Evolutionary conservation across 371 early-diverging fungal genomes (phyloP).

Genomic region (Rhizopus sp.): DNA sequence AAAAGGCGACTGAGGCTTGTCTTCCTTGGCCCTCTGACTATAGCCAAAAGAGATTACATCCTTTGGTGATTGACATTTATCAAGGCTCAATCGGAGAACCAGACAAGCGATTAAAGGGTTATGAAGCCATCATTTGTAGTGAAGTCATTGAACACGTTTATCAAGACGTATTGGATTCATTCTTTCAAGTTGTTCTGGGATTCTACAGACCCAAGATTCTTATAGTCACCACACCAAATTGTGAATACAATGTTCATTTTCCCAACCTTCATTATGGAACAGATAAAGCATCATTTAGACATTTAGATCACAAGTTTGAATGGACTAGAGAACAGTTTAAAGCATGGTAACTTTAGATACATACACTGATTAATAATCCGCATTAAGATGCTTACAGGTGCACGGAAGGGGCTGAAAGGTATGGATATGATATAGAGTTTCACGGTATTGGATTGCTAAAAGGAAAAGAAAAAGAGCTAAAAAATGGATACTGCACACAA

Average conservation of each 20-base stretch:
- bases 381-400: constrained; percentile 39
- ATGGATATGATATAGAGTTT: constrained; percentile 66
- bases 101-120: constrained; percentile 44
- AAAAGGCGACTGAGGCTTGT: constrained; percentile 50
- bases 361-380: constrained; percentile 5
- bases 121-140: constrained; percentile 65
- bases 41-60: constrained; percentile 43
- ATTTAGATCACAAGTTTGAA: constrained; percentile 92
- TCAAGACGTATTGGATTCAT: constrained; percentile 50
- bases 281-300: constrained; percentile 63
- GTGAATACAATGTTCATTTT: constrained; percentile 88
- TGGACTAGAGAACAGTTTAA: constrained; percentile 88
- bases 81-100: constrained; percentile 58
- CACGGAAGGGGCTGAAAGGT: constrained; percentile 49
- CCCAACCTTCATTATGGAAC: constrained; percentile 76
- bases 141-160: constrained; percentile 85
- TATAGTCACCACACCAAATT: constrained; percentile 81
- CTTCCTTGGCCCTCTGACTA: constrained; percentile 57
- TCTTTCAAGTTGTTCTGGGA: constrained; percentile 66
- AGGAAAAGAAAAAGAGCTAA: constrained; percentile 29
- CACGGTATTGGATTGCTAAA: constrained; percentile 71
- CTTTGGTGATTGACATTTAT: constrained; percentile 55
- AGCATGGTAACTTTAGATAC: constrained; percentile 58
- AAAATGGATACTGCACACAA: constrained; percentile 78
- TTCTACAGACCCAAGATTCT: constrained; percentile 64